Conservation (phyloP, 495 filamentous ascomycete genomes). For the Xylaria nigripes region DNA sequence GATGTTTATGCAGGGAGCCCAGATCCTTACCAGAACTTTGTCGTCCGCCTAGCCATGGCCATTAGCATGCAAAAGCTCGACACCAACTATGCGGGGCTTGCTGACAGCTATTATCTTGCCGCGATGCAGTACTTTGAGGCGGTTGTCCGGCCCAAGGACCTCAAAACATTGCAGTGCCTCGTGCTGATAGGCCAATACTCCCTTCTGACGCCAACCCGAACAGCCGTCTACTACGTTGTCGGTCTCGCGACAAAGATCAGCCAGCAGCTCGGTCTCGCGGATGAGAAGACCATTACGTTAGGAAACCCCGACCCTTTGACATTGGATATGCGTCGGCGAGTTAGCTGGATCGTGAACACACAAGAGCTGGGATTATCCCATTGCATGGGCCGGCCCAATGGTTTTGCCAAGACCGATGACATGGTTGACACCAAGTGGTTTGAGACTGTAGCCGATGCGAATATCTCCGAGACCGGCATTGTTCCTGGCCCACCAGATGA, state of each 20-base stretch:
- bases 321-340: conserved; percentile 77
- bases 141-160: conserved; percentile 68
- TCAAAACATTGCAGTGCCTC: conserved; percentile 84
- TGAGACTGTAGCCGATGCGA: conserved; percentile 64
- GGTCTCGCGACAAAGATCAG: conserved; percentile 77
- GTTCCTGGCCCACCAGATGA: conserved; percentile 56
- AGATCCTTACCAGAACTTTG: conserved; percentile 77
- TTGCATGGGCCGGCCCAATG: conserved; percentile 73
- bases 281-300: conserved; percentile 71
- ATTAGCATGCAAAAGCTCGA: conserved; percentile 88
- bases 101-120: conserved; percentile 85
- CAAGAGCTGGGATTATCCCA: conserved; percentile 87
- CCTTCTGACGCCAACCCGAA: conserved; percentile 78
- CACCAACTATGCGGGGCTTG: conserved; percentile 66
- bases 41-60: conserved; percentile 79
- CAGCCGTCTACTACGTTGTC: conserved; percentile 83
- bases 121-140: conserved; percentile 74
- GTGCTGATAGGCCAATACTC: conserved; percentile 86
- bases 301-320: conserved; percentile 51
- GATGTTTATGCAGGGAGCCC: conserved; percentile 67
- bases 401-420: conserved; percentile 68
- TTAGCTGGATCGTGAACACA: conserved; percentile 76
- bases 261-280: conserved; percentile 74
- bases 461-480: conserved; percentile 74
- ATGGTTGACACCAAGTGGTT: conserved; percentile 78